Base-by-base conservation (phyloP, 1,139 yeast genomes). In the Suhomyces bolitotheri region DNA sequence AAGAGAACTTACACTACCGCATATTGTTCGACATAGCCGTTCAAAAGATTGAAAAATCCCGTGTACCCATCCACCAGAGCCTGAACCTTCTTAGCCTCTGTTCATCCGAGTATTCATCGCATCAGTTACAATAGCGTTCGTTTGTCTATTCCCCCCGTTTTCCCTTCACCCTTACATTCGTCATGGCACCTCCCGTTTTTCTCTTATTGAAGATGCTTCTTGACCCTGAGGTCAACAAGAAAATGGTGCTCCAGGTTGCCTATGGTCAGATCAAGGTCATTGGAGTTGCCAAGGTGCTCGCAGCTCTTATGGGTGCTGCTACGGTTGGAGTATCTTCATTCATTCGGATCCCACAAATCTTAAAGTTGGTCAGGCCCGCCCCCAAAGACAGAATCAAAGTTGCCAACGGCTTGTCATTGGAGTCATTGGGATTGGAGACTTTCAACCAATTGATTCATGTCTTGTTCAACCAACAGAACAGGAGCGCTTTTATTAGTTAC, bases 321-420 rank as follows among this genome's bases (percentile, higher is more conserved):
- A 60, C 66, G 26, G 74, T 70, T 14, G 73, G 65, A 2, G 66
- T 52, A 2, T 66, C 73, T n/a, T 60, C 71, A 25, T 50, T 69
- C 11, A 63, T 70, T 38, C 62, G 67, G 47, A 49, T 70, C 22
- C 76, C 76, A 5, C 76, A 71, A 44, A 70, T 71, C 38, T 49
- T 47, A 31, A 70, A 69, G 50, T 62, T 71, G 32, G 36, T 60
- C 25, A 49, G 49, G 16, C 71, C 69, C 4, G 44, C 48, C 20
- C 50, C 64, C 25, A 44, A 51, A 11, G 56, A 51, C 17, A 53
- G 66, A 27, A 51, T 64, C 27, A 29, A 45, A 8, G 72, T 70
- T 29, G 69, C 68, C 33, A 50, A 56, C 19, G 76, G 76, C 0
- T 57, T 71, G 38, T 62, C 73, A 10, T 52, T 62, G 31, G 61